Evolutionary conservation across 192 early-diverging fungal species (phyloP).

Genomic region (Coemansia sp.): DNA sequence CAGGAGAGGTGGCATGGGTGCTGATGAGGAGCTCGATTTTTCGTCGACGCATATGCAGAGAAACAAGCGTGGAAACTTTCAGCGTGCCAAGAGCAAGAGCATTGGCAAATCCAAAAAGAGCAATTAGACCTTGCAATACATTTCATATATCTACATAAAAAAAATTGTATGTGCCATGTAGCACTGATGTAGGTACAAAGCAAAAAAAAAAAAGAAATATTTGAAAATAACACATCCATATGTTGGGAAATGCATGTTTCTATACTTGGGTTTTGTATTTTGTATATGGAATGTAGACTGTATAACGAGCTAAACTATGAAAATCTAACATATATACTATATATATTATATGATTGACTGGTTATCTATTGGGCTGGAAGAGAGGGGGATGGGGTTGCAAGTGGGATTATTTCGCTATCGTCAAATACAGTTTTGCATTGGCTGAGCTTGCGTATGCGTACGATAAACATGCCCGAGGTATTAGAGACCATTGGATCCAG

Average conservation of each 20-base stretch:
- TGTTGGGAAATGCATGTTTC: no score
- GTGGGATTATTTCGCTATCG: neutral
- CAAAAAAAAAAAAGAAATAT: neutral
- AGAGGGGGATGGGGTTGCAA: no score
- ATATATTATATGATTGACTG: no score
- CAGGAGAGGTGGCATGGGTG: slow-evolving; percentile 15
- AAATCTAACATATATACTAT: no score
- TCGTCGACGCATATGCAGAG: neutral
- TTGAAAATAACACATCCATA: no score
- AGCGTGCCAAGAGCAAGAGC: slow-evolving; percentile 19
- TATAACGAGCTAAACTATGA: no score
- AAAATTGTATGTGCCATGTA: no score
- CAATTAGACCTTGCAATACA: no score
- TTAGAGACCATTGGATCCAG: slow-evolving; percentile 42
- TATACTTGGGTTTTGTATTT: no score
- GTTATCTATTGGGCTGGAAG: no score
- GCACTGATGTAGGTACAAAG: neutral
- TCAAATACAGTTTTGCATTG: neutral
- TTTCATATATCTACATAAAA: no score
- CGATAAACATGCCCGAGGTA: slow-evolving; percentile 63
- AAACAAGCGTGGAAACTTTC: slow-evolving; percentile 30
- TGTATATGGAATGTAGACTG: no score
- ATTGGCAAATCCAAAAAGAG: slow-evolving; percentile 23
- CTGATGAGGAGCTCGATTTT: slow-evolving; percentile 23
- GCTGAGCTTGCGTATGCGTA: slow-evolving; percentile 67